Conservation (phyloP, 2,329 filamentous ascomycete species). For the Ophiocordyceps camponoti-floridani region DNA sequence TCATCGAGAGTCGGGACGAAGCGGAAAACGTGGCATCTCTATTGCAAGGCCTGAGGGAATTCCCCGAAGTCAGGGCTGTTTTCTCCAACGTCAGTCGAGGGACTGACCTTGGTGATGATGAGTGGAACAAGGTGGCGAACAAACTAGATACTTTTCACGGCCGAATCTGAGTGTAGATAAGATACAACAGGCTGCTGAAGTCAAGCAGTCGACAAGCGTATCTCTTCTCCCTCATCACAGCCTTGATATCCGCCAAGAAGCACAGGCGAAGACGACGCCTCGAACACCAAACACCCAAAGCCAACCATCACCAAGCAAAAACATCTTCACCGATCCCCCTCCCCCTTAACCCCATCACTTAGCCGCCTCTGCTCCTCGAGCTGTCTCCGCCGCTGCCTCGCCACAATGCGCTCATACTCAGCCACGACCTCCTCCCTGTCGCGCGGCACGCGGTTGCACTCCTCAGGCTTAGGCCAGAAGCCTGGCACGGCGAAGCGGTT, state of each 20-base stretch:
- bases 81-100: slow-evolving; percentile 52
- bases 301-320: no score
- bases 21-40: slow-evolving; percentile 41
- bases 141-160: slow-evolving; percentile 28
- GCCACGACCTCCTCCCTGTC: slow-evolving; percentile 67
- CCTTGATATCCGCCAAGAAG: no score
- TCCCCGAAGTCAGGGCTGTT: slow-evolving; percentile 57
- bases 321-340: no score
- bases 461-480: slow-evolving; percentile 79
- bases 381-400: slow-evolving; percentile 55
- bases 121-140: slow-evolving; percentile 34
- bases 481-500: slow-evolving; percentile 71
- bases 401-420: slow-evolving; percentile 58
- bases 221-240: slow-evolving; percentile 5
- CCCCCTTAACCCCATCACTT: no score
- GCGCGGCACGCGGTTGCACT: slow-evolving; percentile 59
- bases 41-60: slow-evolving; percentile 41
- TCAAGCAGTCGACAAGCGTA: background rate
- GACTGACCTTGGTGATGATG: slow-evolving; percentile 24
- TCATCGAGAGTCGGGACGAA: slow-evolving; percentile 37
- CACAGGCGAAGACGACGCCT: no score
- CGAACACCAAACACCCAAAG: no score
- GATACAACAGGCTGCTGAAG: background rate
- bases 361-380: slow-evolving; percentile 15
- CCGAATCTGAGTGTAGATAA: background rate